phyloP scores from a whole-genome alignment of 805 yeast genomes.

The Ogataea pignaliae region DNA sequence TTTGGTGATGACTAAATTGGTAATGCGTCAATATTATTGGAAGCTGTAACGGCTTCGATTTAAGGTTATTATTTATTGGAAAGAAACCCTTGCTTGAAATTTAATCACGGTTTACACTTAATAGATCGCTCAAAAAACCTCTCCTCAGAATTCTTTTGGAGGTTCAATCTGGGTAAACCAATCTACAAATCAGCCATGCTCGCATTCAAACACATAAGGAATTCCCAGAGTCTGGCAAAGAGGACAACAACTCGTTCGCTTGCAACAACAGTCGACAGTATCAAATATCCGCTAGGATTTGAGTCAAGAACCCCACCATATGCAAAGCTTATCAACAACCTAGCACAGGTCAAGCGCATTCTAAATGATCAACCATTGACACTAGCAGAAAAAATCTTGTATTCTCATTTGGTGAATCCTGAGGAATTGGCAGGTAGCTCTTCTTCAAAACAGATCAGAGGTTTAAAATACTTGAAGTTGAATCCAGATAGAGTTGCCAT shows the following conservation, averaged over 20 bases:
- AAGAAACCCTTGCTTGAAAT: background rate
- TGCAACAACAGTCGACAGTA: constrained; percentile 23
- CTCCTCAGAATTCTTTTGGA: no score
- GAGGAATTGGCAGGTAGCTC: constrained; percentile 66
- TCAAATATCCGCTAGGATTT: constrained; percentile 53
- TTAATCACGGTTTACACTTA: no score
- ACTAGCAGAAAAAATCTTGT: constrained; percentile 90
- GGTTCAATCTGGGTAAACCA: background rate
- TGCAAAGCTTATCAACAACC: constrained; percentile 61
- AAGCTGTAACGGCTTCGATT: background rate
- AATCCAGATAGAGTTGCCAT: constrained; percentile 98
- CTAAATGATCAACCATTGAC: constrained; percentile 62
- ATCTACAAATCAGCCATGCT: constrained; percentile 7
- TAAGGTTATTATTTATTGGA: background rate
- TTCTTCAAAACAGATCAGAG: constrained; percentile 49
- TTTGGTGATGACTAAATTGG: constrained; percentile 3
- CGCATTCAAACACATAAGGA: constrained; percentile 4
- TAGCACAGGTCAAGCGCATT: constrained; percentile 37
- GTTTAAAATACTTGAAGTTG: constrained; percentile 85
- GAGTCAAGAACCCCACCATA: constrained; percentile 84
- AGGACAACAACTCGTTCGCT: constrained; percentile 16
- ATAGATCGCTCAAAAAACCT: no score
- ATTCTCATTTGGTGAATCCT: constrained; percentile 93
- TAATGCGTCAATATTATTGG: constrained; percentile 2
- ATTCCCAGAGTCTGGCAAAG: constrained; percentile 4